Percentiles rank a stretch among this genome's conserved stretches.
Evolutionary conservation across 163 green algal genomes (phyloP).

Genomic region (Scenedesmus sp.): DNA sequence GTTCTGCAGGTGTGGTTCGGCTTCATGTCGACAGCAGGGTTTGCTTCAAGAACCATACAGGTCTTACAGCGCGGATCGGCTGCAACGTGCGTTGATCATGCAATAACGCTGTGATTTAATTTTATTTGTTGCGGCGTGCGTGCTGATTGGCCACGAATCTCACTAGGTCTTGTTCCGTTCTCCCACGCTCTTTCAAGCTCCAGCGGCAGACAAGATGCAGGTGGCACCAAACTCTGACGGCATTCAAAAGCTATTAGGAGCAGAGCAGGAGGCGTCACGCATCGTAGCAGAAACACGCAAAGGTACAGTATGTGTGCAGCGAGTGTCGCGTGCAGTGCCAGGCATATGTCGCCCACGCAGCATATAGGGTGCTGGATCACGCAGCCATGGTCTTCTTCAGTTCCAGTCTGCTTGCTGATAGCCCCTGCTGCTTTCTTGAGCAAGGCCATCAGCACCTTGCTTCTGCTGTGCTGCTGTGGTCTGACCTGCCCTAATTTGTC

Average conservation of each 20-base stretch:
- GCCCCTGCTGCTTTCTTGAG: background rate
- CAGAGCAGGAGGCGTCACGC: constrained; percentile 88
- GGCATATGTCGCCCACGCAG: background rate
- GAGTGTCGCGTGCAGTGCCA: background rate
- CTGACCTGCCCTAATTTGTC: background rate
- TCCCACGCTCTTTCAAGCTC: background rate
- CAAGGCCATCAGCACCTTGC: background rate
- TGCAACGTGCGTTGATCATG: background rate
- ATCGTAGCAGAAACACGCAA: constrained; percentile 88
- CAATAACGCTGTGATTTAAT: background rate
- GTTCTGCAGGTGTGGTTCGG: no score
- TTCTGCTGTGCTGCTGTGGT: background rate
- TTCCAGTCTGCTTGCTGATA: background rate
- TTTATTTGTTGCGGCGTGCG: background rate
- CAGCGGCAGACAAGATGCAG: constrained; percentile 23
- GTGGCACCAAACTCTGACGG: constrained; percentile 80
- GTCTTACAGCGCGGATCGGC: background rate
- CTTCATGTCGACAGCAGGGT: background rate
- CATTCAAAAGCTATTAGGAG: constrained; percentile 90
- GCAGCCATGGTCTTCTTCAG: background rate
- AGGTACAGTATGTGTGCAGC: constrained; percentile 59
- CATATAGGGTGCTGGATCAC: background rate
- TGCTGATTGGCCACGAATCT: background rate
- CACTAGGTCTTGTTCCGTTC: constrained; percentile 6
- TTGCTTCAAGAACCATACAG: background rate